A percentile compares a stretch with the other conserved stretches of the same genome.
phyloP scores from a whole-genome alignment of 2,329 filamentous ascomycete genomes.

The Ophiostoma tasmaniense region DNA sequence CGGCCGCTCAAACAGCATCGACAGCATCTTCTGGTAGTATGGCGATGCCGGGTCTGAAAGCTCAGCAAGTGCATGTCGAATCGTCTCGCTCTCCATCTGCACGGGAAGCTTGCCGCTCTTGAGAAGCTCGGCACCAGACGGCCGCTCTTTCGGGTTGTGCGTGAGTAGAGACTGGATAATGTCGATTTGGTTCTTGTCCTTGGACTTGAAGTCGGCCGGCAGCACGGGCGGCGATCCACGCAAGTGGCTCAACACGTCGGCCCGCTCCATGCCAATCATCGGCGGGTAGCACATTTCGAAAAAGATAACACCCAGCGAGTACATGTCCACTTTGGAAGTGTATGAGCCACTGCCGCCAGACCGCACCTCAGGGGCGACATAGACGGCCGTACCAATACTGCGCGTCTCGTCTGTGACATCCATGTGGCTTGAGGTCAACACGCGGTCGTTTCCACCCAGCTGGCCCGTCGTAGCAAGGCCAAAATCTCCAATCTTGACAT shows the following conservation, averaged over 20 bases:
- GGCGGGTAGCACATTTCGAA: conserved; percentile 87
- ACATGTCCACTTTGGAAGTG: conserved; percentile 96
- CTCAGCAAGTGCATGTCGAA: conserved; percentile 71
- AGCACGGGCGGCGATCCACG: conserved; percentile 59
- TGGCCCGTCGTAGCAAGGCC: conserved; percentile 87
- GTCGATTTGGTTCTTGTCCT: conserved; percentile 64
- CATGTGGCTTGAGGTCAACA: conserved; percentile 26
- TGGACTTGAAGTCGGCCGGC: conserved; percentile 62
- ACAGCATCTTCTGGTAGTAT: conserved; percentile 83
- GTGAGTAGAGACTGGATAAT: conserved; percentile 74
- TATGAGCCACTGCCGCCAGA: conserved; percentile 69
- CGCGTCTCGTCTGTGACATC: conserved; percentile 59
- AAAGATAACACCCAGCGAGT: conserved; percentile 92
- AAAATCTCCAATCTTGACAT: conserved; percentile 95
- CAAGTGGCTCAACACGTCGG: conserved; percentile 56
- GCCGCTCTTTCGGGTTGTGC: conserved; percentile 73
- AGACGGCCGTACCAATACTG: conserved; percentile 71
- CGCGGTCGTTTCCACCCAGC: conserved; percentile 23
- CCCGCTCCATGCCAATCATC: conserved; percentile 55
- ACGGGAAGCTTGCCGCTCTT: conserved; percentile 81
- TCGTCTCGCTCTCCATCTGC: conserved; percentile 86
- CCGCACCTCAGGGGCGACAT: conserved; percentile 85
- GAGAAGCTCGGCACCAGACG: conserved; percentile 72
- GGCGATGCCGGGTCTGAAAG: conserved; percentile 75
- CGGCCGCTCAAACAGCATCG: conserved; percentile 70